Evolutionary conservation across 1,284 basidiomycete species (phyloP).

Genomic region (Marasmius sp.): DNA sequence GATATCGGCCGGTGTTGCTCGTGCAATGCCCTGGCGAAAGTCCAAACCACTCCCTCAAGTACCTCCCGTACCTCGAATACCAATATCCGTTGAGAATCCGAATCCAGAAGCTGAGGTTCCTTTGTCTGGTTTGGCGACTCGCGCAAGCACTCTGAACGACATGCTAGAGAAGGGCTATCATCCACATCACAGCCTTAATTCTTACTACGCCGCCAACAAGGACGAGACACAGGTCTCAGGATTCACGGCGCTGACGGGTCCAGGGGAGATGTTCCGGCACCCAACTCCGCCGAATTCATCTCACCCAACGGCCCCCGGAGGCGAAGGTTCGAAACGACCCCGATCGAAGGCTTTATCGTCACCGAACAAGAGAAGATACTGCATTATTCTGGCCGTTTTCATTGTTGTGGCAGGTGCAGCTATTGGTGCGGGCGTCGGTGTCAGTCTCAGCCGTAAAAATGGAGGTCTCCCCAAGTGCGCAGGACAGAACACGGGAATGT

Average conservation of each 20-base stretch:
- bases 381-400: slow-evolving; percentile 29
- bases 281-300: background rate
- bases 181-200: slow-evolving; percentile 43
- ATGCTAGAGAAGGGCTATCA: slow-evolving; percentile 54
- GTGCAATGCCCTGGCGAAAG: slow-evolving; percentile 41
- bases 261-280: background rate
- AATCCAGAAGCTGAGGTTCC: slow-evolving; percentile 46
- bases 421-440: slow-evolving; percentile 39
- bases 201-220: slow-evolving; percentile 18
- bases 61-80: slow-evolving; percentile 45
- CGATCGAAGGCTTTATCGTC: slow-evolving; percentile 2
- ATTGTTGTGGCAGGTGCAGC: slow-evolving; percentile 37
- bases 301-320: background rate
- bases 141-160: slow-evolving; percentile 46
- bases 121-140: slow-evolving; percentile 49
- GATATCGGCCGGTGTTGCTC: slow-evolving; percentile 38
- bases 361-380: slow-evolving; percentile 26
- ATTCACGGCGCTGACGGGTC: slow-evolving; percentile 13
- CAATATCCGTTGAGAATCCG: slow-evolving; percentile 38
- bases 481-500: slow-evolving; percentile 42
- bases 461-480: slow-evolving; percentile 30
- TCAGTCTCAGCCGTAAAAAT: slow-evolving; percentile 31
- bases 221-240: slow-evolving; percentile 22
- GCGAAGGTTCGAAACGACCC: background rate
- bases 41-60: slow-evolving; percentile 57